phyloP scores from a whole-genome alignment of 2,329 filamentous ascomycete species.

The Pseudocercospora eumusae region DNA sequence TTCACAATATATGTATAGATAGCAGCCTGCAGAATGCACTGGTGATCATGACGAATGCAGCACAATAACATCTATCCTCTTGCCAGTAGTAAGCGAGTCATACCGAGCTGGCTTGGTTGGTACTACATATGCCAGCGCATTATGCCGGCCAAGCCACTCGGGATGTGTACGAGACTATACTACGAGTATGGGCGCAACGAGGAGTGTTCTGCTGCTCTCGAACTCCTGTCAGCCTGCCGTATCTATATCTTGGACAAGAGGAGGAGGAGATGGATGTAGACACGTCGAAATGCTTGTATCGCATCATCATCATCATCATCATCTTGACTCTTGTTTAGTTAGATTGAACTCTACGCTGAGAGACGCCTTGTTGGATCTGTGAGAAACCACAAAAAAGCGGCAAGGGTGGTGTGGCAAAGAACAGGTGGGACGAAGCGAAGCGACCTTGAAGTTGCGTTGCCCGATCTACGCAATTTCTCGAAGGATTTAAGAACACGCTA shows the following conservation, averaged over 20 bases:
- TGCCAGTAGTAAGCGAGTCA: neutral
- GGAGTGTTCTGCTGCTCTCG: neutral
- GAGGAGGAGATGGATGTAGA: neutral
- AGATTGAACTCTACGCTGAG: constrained; percentile 1
- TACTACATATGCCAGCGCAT: constrained; percentile 6
- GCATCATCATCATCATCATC: no score
- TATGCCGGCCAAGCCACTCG: neutral
- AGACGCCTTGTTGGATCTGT: constrained; percentile 6
- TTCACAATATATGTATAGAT: neutral
- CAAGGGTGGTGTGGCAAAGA: neutral
- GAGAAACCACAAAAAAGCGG: neutral
- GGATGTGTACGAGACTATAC: no score
- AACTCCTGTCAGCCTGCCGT: no score
- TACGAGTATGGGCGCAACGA: no score
- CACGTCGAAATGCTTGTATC: no score
- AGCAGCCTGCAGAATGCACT: neutral
- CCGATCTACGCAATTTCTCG: constrained; percentile 2
- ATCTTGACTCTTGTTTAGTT: neutral
- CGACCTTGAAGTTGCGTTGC: no score
- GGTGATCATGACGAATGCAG: constrained; percentile 2
- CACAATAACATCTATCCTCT: no score
- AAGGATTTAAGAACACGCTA: neutral
- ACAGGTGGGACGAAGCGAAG: constrained; percentile 10
- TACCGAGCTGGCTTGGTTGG: constrained; percentile 1
- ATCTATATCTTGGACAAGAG: neutral